phyloP scores from a whole-genome alignment of 306 rosid species.

The Cotoneaster glaucophyllus region DNA sequence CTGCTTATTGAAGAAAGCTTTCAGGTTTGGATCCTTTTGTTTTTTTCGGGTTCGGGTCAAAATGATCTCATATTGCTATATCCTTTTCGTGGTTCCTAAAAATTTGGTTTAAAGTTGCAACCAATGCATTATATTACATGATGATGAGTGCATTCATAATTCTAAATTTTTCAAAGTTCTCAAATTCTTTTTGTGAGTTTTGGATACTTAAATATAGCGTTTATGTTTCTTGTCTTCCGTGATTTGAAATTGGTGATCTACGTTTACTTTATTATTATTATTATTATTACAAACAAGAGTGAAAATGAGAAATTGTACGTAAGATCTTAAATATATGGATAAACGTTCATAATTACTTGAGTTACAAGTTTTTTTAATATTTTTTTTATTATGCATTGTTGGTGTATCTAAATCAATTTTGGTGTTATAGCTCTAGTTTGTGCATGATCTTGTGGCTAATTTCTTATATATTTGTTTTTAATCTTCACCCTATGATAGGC shows the following conservation, averaged over 20 bases:
- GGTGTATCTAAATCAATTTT: not conserved
- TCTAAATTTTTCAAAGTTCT: too few relatives aligned
- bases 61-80: not conserved
- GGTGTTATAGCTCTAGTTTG: not conserved
- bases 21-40: constrained; percentile 33
- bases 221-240: not conserved
- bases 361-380: not conserved
- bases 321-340: too few relatives aligned
- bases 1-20: constrained; percentile 1
- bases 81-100: not conserved
- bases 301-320: not conserved
- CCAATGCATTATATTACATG: too few relatives aligned
- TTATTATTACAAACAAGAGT: not conserved
- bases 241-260: not conserved
- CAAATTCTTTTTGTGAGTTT: too few relatives aligned
- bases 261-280: not conserved
- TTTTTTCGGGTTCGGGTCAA: not conserved
- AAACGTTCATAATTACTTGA: not conserved
- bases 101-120: not conserved
- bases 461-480: too few relatives aligned
- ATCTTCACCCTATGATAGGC: too few relatives aligned
- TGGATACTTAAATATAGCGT: too few relatives aligned
- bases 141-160: too few relatives aligned
- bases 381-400: constrained; percentile 11
- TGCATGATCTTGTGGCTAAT: too few relatives aligned